Evolutionary conservation across 108 stramenopile species (phyloP).

Genomic region (Schizochytrium sp.): DNA sequence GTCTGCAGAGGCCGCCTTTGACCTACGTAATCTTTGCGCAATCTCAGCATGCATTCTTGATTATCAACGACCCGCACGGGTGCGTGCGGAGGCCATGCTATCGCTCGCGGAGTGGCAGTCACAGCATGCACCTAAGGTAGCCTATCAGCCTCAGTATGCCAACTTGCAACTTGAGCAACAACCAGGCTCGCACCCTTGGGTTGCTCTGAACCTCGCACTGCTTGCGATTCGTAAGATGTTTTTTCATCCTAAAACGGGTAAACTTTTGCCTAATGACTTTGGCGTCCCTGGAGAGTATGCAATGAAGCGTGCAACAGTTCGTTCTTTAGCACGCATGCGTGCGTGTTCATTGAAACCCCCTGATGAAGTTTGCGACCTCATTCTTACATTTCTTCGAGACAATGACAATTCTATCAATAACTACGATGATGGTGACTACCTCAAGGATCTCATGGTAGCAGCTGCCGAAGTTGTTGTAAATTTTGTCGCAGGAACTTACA

Average conservation of each 20-base stretch:
- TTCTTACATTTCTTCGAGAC: slow-evolving; percentile 35
- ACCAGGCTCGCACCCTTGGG: slow-evolving; percentile 41
- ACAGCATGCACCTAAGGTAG: not conserved
- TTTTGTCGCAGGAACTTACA: slow-evolving; percentile 22
- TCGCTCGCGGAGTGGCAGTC: slow-evolving; percentile 30
- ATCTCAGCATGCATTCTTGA: slow-evolving; percentile 46
- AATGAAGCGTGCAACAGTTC: slow-evolving; percentile 41
- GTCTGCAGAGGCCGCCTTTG: not conserved
- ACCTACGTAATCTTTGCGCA: slow-evolving; percentile 40
- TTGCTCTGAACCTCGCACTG: slow-evolving; percentile 26
- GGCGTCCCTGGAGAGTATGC: slow-evolving; percentile 49
- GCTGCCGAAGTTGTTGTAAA: slow-evolving; percentile 2
- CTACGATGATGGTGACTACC: slow-evolving; percentile 13
- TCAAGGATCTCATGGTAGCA: slow-evolving; percentile 50
- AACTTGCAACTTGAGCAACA: not conserved
- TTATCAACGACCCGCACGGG: slow-evolving; percentile 28
- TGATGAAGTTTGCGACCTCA: slow-evolving; percentile 34
- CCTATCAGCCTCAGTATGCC: not conserved
- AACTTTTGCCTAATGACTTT: slow-evolving; percentile 54
- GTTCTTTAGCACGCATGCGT: slow-evolving; percentile 5
- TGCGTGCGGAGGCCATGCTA: slow-evolving; percentile 45
- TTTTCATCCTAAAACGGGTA: slow-evolving; percentile 12
- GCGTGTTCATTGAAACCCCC: slow-evolving; percentile 22
- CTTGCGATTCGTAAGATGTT: slow-evolving; percentile 17
- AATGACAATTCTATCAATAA: slow-evolving; percentile 58